phyloP scores from a whole-genome alignment of 495 filamentous ascomycete species.

The Penicillium daleae region DNA sequence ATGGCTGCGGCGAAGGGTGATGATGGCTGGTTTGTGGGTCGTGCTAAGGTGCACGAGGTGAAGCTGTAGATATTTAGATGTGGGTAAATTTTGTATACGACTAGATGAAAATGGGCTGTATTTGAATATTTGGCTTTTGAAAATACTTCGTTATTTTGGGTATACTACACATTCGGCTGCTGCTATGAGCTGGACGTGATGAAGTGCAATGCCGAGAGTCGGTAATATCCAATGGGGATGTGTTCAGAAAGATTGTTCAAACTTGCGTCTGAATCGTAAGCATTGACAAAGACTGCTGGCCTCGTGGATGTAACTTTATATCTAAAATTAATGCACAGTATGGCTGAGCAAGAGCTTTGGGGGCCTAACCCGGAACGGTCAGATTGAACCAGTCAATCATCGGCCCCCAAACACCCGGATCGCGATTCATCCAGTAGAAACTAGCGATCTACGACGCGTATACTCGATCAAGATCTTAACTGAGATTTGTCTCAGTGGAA shows the following conservation, averaged over 20 bases:
- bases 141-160: no score
- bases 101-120: slow-evolving; percentile 8
- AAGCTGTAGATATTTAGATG: slow-evolving; percentile 29
- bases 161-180: background rate
- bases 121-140: background rate
- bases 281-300: background rate
- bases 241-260: background rate
- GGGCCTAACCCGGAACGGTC: background rate
- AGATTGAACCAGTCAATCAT: background rate
- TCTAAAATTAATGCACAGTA: slow-evolving; percentile 6
- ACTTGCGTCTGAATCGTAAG: background rate
- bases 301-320: background rate
- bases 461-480: background rate
- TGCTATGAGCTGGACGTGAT: background rate
- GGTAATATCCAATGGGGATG: background rate
- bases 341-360: background rate
- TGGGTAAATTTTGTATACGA: slow-evolving; percentile 16
- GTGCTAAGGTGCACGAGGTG: slow-evolving; percentile 57
- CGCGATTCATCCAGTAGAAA: background rate
- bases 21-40: slow-evolving; percentile 54
- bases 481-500: slow-evolving; percentile 1
- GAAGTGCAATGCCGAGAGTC: background rate
- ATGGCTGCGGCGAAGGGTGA: slow-evolving; percentile 51
- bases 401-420: background rate
- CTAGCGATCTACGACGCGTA: background rate